Conservation (phyloP, 2,329 filamentous ascomycete species). For the Hymenoscyphus albidus region DNA sequence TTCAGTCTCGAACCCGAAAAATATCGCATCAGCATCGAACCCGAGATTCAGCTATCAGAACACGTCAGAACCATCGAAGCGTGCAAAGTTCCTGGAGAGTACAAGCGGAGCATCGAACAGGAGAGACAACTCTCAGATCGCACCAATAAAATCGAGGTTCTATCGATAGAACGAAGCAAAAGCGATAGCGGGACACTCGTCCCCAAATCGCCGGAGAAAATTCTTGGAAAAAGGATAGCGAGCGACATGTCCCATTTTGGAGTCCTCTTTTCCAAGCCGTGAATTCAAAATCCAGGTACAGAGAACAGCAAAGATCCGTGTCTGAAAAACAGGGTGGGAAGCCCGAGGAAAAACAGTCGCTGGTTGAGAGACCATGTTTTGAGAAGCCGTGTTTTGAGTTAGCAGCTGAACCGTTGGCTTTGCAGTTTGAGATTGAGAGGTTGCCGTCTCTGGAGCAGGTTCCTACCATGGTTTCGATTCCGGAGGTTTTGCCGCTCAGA, state of each 20-base stretch:
- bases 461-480: neutral
- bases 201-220: neutral
- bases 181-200: neutral
- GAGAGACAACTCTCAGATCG: conserved; percentile 23
- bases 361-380: neutral
- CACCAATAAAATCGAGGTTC: conserved; percentile 21
- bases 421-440: neutral
- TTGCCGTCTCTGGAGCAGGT: conserved; percentile 13
- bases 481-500: conserved; percentile 14
- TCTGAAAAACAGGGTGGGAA: neutral
- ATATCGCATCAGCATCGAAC: conserved; percentile 12
- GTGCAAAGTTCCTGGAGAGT: neutral
- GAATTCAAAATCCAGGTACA: conserved; percentile 9
- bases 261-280: conserved; percentile 6
- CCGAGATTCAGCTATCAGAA: conserved; percentile 22
- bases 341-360: neutral
- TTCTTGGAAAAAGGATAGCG: neutral
- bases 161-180: neutral
- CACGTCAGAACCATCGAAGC: conserved; percentile 11
- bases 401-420: neutral
- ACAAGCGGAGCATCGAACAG: conserved; percentile 10
- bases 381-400: neutral
- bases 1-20: conserved; percentile 19
- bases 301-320: neutral
- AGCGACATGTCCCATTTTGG: conserved; percentile 1